phyloP scores from a whole-genome alignment of 306 rosid species.

The Fragaria iinumae region DNA sequence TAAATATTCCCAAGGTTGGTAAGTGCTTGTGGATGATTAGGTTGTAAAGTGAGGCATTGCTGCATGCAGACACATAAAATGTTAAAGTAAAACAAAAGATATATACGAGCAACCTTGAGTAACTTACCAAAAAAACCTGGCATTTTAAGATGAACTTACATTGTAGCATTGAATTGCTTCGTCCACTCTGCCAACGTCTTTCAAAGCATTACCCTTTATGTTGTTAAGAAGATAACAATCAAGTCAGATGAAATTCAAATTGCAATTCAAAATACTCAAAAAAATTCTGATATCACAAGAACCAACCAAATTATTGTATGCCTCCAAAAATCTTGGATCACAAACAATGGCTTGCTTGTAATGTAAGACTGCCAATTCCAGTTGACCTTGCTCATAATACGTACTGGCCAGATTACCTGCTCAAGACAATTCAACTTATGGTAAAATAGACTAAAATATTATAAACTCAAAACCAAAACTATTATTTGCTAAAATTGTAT shows the following conservation, averaged over 20 bases:
- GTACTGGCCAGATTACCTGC: constrained; percentile 92
- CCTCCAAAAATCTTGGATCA: constrained; percentile 96
- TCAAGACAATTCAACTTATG: constrained; percentile 11
- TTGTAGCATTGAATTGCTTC: constrained; percentile 94
- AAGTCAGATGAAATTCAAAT: background rate
- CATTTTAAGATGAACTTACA: constrained; percentile 45
- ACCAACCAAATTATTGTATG: constrained; percentile 94
- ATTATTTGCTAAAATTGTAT: background rate
- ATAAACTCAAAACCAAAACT: no score
- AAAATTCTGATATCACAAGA: constrained; percentile 14
- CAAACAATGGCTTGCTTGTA: constrained; percentile 89
- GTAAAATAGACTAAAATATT: background rate
- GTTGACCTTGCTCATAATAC: constrained; percentile 89
- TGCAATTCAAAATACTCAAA: constrained; percentile 5
- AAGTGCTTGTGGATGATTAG: constrained; percentile 94
- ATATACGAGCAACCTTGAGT: background rate
- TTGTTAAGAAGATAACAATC: background rate
- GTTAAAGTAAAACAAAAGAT: background rate
- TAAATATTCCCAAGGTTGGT: constrained; percentile 97
- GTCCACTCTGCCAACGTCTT: constrained; percentile 89
- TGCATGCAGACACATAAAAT: constrained; percentile 29
- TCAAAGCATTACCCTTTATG: constrained; percentile 86
- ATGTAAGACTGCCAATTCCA: constrained; percentile 91
- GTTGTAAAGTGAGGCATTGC: constrained; percentile 94
- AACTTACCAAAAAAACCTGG: constrained; percentile 1